Conservation (phyloP, 805 yeast species). For the Metschnikowia henanensis region DNA sequence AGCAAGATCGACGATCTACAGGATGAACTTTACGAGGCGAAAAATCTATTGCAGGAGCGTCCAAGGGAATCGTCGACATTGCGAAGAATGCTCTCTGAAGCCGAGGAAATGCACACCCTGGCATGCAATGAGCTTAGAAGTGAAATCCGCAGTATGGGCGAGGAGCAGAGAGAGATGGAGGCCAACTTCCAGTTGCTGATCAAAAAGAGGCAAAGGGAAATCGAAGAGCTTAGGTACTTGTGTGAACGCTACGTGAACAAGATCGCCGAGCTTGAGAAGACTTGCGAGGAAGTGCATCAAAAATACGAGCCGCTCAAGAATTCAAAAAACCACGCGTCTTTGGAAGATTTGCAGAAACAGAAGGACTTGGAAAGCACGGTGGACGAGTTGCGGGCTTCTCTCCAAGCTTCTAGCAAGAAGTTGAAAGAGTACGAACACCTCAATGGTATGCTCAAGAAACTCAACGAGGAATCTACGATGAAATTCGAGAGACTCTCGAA, state of each 20-base stretch:
- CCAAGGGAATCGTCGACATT: slow-evolving; percentile 75
- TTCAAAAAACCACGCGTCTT: slow-evolving; percentile 12
- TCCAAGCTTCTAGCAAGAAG: slow-evolving; percentile 50
- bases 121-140: slow-evolving; percentile 56
- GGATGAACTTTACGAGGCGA: slow-evolving; percentile 79
- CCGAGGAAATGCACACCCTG: slow-evolving; percentile 55
- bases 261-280: slow-evolving; percentile 39
- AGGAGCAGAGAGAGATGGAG: slow-evolving; percentile 64
- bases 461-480: slow-evolving; percentile 66
- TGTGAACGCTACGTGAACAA: slow-evolving; percentile 45
- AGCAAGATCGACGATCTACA: slow-evolving; percentile 64
- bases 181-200: slow-evolving; percentile 47
- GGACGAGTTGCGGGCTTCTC: slow-evolving; percentile 51
- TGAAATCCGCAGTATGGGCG: slow-evolving; percentile 49
- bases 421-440: slow-evolving; percentile 55
- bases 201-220: slow-evolving; percentile 61
- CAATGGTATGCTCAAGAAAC: slow-evolving; percentile 52
- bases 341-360: slow-evolving; percentile 13
- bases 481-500: slow-evolving; percentile 70
- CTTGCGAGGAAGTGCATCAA: slow-evolving; percentile 25
- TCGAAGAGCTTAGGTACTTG: slow-evolving; percentile 51
- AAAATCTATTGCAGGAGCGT: slow-evolving; percentile 74
- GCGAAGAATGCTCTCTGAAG: slow-evolving; percentile 65
- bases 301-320: slow-evolving; percentile 26
- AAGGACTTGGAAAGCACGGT: slow-evolving; percentile 30